Evolutionary conservation across 495 filamentous ascomycete species (phyloP).

Genomic region (Pseudevernia furfuracea): DNA sequence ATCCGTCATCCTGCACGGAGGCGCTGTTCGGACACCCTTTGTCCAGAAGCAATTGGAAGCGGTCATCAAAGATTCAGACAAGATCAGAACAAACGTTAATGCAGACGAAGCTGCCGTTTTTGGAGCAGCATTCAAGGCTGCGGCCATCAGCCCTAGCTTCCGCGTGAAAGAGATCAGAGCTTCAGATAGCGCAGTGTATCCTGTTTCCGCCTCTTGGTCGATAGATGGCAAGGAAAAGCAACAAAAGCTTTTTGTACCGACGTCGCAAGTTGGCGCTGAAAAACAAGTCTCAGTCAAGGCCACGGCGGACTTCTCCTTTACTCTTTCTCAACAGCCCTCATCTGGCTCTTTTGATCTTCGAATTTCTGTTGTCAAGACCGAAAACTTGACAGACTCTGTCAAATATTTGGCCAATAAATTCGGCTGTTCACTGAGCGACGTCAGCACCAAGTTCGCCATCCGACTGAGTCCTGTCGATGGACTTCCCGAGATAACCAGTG

Average conservation of each 20-base stretch:
- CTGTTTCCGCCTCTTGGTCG: conserved; percentile 61
- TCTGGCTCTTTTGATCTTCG: conserved; percentile 39
- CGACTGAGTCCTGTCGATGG: conserved; percentile 66
- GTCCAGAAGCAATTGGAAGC: conserved; percentile 85
- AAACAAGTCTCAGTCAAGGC: conserved; percentile 88
- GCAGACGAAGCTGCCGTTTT: conserved; percentile 95
- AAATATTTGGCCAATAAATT: conserved; percentile 63
- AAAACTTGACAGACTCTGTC: conserved; percentile 78
- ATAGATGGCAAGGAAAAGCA: conserved; percentile 54
- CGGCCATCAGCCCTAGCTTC: conserved; percentile 85
- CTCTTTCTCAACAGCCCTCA: conserved; percentile 64
- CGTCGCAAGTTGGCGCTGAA: conserved; percentile 65
- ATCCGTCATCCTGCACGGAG: conserved; percentile 88
- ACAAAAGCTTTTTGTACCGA: conserved; percentile 72
- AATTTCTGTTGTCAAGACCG: conserved; percentile 53
- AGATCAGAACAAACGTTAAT: conserved; percentile 90
- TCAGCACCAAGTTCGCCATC: conserved; percentile 70
- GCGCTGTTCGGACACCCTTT: conserved; percentile 84
- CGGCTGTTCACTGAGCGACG: conserved; percentile 66
- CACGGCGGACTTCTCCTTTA: conserved; percentile 73
- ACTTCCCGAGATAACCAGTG: conserved; percentile 70
- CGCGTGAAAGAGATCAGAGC: conserved; percentile 91
- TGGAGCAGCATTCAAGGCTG: conserved; percentile 91
- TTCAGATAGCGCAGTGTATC: conserved; percentile 63
- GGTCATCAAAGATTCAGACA: conserved; percentile 59